A percentile compares a stretch with the other conserved stretches of the same genome.
phyloP scores from a whole-genome alignment of 306 rosid species.

The Canavalia gladiata region DNA sequence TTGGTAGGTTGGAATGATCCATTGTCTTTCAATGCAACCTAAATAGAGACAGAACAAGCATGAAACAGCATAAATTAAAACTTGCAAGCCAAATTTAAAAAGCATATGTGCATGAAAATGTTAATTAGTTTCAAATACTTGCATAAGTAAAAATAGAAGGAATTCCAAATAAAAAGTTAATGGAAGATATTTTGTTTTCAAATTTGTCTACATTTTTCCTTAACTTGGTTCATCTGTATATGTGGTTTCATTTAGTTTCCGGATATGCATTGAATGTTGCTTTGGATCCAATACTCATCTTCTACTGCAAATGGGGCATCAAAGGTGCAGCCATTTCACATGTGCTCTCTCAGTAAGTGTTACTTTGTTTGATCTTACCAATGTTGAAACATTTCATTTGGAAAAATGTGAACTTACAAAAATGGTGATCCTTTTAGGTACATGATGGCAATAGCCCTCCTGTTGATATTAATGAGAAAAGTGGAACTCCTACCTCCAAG shows the following conservation, averaged over 20 bases:
- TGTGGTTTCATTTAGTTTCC: constrained; percentile 57
- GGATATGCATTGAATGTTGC: constrained; percentile 75
- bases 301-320: constrained; percentile 75
- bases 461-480: constrained; percentile 66
- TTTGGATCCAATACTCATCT: constrained; percentile 87
- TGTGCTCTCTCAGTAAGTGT: constrained; percentile 93
- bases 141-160: not conserved
- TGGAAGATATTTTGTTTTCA: not conserved
- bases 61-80: not conserved
- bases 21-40: constrained; percentile 15
- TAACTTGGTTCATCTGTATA: constrained; percentile 12
- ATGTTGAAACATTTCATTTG: constrained; percentile 13
- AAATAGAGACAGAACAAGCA: not conserved
- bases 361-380: not conserved
- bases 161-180: no score
- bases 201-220: not conserved
- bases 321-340: constrained; percentile 97
- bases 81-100: not conserved
- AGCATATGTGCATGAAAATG: no score
- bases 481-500: constrained; percentile 82
- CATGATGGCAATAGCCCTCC: constrained; percentile 73
- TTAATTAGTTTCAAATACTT: not conserved
- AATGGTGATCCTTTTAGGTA: constrained; percentile 62
- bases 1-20: constrained; percentile 60
- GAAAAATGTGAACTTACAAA: constrained; percentile 15